Percentiles rank a stretch among this genome's conserved stretches.
Evolutionary conservation across 1,139 yeast genomes (phyloP).

Genomic region (Hansenula sp.): DNA sequence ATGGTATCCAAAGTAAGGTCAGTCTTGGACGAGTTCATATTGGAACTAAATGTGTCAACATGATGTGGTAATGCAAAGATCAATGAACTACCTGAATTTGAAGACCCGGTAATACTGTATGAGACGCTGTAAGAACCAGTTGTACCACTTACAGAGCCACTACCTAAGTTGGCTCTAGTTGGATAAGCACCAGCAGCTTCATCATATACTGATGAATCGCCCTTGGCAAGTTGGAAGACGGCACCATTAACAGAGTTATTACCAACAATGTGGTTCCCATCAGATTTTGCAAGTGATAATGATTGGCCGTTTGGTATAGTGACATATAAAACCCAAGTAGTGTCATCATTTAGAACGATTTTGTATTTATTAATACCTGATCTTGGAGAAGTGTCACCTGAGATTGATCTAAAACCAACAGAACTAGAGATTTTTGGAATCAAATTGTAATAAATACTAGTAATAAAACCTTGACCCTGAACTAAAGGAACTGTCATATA

Average conservation of each 20-base stretch:
- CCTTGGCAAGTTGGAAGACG: conserved; percentile 33
- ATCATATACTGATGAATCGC: conserved; percentile 44
- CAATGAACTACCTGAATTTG: conserved; percentile 31
- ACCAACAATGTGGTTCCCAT: conserved; percentile 51
- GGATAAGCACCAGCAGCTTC: conserved; percentile 48
- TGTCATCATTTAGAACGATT: conserved; percentile 33
- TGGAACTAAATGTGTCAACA: conserved; percentile 37
- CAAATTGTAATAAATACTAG: conserved; percentile 54
- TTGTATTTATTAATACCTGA: conserved; percentile 36
- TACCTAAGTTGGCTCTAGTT: conserved; percentile 25
- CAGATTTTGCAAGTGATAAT: conserved; percentile 37
- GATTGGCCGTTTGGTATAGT: conserved; percentile 31
- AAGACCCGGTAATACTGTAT: conserved; percentile 32
- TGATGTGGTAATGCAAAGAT: conserved; percentile 69
- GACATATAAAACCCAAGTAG: conserved; percentile 45
- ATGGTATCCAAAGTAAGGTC: conserved; percentile 55
- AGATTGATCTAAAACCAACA: conserved; percentile 51
- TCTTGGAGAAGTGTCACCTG: conserved; percentile 24
- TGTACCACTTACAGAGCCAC: conserved; percentile 20
- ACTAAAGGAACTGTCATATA: conserved; percentile 35
- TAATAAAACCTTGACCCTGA: conserved; percentile 71
- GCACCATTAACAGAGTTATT: conserved; percentile 30
- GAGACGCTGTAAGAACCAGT: conserved; percentile 32
- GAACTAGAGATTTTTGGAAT: conserved; percentile 54
- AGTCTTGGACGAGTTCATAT: conserved; percentile 22